A percentile compares a stretch with the other conserved stretches of the same genome.
phyloP scores from a whole-genome alignment of 2,329 filamentous ascomycete genomes.

The Xylariaceae sp. region DNA sequence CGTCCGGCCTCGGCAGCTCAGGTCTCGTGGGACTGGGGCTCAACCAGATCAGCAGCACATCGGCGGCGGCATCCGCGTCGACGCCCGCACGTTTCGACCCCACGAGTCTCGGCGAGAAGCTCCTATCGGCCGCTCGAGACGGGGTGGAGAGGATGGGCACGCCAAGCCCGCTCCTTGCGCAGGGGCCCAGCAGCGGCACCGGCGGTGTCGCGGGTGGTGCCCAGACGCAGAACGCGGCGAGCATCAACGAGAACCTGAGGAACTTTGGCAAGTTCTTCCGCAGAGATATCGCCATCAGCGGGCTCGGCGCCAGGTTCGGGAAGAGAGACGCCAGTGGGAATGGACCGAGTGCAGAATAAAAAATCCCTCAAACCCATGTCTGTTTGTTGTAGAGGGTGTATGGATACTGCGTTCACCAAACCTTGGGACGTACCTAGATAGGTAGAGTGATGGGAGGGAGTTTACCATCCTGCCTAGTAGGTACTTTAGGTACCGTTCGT shows the following conservation, averaged over 20 bases:
- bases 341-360: conserved; percentile 3
- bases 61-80: conserved; percentile 28
- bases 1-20: conserved; percentile 35
- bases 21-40: conserved; percentile 38
- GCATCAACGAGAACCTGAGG: conserved; percentile 88
- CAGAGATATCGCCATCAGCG: conserved; percentile 64
- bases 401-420: neutral
- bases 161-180: conserved; percentile 26
- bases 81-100: conserved; percentile 63
- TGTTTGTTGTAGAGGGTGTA: no score
- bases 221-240: conserved; percentile 44
- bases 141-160: conserved; percentile 73
- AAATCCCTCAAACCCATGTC: no score
- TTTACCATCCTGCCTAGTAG: no score
- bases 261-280: conserved; percentile 97
- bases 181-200: conserved; percentile 30
- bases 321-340: conserved; percentile 45
- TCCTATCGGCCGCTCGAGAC: conserved; percentile 83
- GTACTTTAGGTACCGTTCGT: no score
- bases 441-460: no score
- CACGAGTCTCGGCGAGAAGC: conserved; percentile 73
- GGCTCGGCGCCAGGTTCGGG: conserved; percentile 68
- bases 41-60: conserved; percentile 28
- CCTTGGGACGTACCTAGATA: no score
- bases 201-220: neutral